phyloP scores from a whole-genome alignment of 768 basidiomycete species.

The Pulveroboletus sp. region DNA sequence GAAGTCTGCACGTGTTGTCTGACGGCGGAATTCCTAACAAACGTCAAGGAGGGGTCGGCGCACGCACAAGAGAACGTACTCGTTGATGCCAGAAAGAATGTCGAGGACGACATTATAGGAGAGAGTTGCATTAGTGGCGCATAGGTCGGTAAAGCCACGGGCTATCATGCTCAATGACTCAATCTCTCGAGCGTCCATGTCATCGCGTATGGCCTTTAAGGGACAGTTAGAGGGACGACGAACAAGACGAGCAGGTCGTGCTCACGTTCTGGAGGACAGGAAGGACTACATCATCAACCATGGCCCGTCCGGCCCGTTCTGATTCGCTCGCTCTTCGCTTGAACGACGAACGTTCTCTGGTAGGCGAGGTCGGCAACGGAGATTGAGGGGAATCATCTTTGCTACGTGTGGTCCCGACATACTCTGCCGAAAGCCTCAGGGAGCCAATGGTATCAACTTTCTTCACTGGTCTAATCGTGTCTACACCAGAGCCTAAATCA shows the following conservation, averaged over 20 bases:
- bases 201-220: conserved; percentile 63
- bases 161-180: conserved; percentile 87
- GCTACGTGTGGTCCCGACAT: conserved; percentile 62
- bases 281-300: conserved; percentile 82
- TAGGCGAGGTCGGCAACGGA: conserved; percentile 43
- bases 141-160: conserved; percentile 84
- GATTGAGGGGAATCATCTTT: conserved; percentile 46
- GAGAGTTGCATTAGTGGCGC: conserved; percentile 75
- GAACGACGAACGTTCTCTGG: conserved; percentile 36
- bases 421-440: conserved; percentile 72
- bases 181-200: conserved; percentile 84
- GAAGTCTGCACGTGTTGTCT: conserved; percentile 80
- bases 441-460: conserved; percentile 81
- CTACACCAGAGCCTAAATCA: conserved; percentile 82
- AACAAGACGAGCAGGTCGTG: not conserved
- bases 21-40: conserved; percentile 64
- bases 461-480: conserved; percentile 92
- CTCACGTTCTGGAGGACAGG: conserved; percentile 73
- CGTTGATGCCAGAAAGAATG: conserved; percentile 84
- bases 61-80: conserved; percentile 48
- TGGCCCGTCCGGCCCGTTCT: conserved; percentile 56
- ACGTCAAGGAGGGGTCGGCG: conserved; percentile 2
- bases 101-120: conserved; percentile 88
- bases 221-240: conserved; percentile 2
- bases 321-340: conserved; percentile 51